Evolutionary conservation across 1,284 basidiomycete species (phyloP), one percentile per base, ranked within the genome.

Genomic region (Ustilago hordei): DNA sequence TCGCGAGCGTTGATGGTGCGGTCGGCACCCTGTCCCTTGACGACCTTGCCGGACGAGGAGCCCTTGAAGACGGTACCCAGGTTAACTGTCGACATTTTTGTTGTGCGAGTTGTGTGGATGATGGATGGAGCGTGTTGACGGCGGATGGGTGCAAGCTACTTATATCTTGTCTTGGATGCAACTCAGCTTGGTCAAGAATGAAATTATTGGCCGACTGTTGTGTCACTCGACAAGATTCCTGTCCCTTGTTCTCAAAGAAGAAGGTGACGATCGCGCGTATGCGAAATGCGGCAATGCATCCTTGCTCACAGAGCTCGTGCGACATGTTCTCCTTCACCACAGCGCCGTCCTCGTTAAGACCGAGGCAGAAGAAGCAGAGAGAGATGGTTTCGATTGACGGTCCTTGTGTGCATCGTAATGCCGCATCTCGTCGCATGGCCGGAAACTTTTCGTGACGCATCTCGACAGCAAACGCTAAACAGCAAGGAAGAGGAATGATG

Each of bases 1-100:
- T 84, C 74, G 60, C 71, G 64, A 6, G 73, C 53, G 13, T 71
- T 39, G 59, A 81, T 48, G 55, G 68, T 61, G 34, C 55, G 56
- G 8, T 64, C 63, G 43, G 38, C 57, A 12, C 82, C 82, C 48
- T 79, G 50, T 4, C 76, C 64, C 60, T 76, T 65, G 66, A 83
- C 69, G 54, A 82, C 69, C 67, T 81, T 81, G 63, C 82, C 82
- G n/a, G 76, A 77, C 7, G 53, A 23, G 35, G 78, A 83, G 52
- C 82, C 82, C 45, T 79, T 80, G 78, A 81, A 84, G 43, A 79
- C 76, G 35, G 81, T 82, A 35, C 82, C 82, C 54, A 84, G 71
- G 55, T 75, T 66, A 60, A 75, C 66, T 31, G 68, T 70, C 23
- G 68, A 58, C 61, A 64, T 76, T 23, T 13, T 59, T 17, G 28